phyloP scores from a whole-genome alignment of 768 basidiomycete genomes.

The Sarcomyxa edulis region DNA sequence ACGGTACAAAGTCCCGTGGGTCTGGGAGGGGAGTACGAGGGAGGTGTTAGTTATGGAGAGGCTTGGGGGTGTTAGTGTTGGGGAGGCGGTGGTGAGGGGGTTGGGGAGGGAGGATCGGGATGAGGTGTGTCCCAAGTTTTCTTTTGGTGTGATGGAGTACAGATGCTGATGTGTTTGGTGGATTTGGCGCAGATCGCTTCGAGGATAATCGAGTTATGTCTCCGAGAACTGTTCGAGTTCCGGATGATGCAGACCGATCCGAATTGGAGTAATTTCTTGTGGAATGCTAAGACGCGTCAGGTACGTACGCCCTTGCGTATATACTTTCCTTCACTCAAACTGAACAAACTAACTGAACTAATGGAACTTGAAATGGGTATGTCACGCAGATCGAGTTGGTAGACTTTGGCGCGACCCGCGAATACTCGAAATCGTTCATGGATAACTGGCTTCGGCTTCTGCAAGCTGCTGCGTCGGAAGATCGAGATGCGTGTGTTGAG shows the following conservation, averaged over 20 bases:
- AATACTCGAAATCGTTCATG: conserved; percentile 83
- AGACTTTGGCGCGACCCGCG: conserved; percentile 93
- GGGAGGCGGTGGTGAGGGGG: conserved; percentile 48
- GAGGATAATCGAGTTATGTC: conserved; percentile 77
- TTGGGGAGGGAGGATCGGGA: conserved; percentile 64
- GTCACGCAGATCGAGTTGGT: conserved; percentile 68
- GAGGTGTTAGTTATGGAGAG: conserved; percentile 88
- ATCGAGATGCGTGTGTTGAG: conserved; percentile 59
- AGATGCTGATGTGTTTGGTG: neutral
- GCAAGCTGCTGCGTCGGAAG: conserved; percentile 67
- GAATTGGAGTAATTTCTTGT: conserved; percentile 97
- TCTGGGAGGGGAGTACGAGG: conserved; percentile 76
- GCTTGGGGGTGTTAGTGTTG: conserved; percentile 78
- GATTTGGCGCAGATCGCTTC: conserved; percentile 63
- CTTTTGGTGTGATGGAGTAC: neutral
- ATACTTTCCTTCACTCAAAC: neutral
- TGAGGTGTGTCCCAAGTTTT: conserved; percentile 42
- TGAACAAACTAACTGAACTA: too few species aligned
- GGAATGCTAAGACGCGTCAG: conserved; percentile 62
- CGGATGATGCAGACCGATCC: conserved; percentile 97
- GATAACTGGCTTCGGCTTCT: conserved; percentile 84
- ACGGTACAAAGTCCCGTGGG: conserved; percentile 82
- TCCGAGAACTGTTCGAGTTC: conserved; percentile 89
- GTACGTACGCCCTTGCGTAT: conserved; percentile 24
- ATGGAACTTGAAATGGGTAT: too few species aligned